Percentiles rank a stretch among this genome's conserved stretches.
Evolutionary conservation across 805 yeast species (phyloP).

Genomic region (Starmerella stellata): DNA sequence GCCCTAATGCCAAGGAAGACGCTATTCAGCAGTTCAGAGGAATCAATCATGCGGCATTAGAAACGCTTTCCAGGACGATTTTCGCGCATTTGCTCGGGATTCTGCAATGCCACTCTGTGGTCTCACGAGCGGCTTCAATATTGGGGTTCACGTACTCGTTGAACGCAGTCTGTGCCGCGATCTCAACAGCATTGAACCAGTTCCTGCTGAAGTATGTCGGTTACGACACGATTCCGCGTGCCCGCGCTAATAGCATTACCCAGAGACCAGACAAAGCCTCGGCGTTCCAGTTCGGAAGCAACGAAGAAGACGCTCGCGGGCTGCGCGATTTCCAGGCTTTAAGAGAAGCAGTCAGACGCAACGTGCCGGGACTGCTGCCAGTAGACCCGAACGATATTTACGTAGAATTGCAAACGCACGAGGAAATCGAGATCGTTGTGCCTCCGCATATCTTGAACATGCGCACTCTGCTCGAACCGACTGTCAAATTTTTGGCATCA

Average conservation of each 20-base stretch:
- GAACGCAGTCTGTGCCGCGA: constrained; percentile 29
- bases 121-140: constrained; percentile 33
- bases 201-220: constrained; percentile 15
- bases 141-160: constrained; percentile 23
- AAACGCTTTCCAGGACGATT: constrained; percentile 54
- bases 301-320: constrained; percentile 21
- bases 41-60: constrained; percentile 29
- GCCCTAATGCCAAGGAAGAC: not conserved
- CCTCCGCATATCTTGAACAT: constrained; percentile 56
- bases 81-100: constrained; percentile 45
- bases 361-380: constrained; percentile 56
- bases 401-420: constrained; percentile 15
- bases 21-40: constrained; percentile 11
- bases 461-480: constrained; percentile 57
- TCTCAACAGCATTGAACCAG: constrained; percentile 27
- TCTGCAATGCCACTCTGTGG: constrained; percentile 50
- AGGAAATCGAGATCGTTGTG: constrained; percentile 15
- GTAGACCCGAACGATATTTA: constrained; percentile 17
- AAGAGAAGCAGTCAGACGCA: constrained; percentile 33
- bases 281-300: constrained; percentile 14
- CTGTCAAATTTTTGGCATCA: constrained; percentile 49
- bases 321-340: constrained; percentile 25
- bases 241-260: not conserved
- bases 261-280: constrained; percentile 1
- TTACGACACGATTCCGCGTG: not conserved